Conservation (phyloP, 2,329 filamentous ascomycete genomes). For the Akanthomyces lecanii region DNA sequence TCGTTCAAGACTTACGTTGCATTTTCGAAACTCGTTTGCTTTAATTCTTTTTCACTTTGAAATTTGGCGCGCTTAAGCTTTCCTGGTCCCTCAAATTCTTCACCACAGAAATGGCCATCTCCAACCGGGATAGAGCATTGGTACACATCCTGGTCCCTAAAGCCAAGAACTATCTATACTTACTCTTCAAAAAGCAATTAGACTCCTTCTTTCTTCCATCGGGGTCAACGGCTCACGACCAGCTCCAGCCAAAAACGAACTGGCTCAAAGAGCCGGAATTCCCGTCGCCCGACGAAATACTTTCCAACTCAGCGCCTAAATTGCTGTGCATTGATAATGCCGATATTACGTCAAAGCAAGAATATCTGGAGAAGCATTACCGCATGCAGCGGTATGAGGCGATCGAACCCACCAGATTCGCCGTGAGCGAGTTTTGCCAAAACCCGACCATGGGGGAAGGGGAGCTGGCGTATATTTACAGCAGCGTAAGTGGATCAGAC, state of each 20-base stretch:
- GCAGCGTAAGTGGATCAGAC: conserved; percentile 47
- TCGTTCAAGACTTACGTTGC: too few relatives aligned
- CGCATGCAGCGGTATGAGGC: conserved; percentile 71
- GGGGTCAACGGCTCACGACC: neutral
- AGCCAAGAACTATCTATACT: neutral
- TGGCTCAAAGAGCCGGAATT: conserved; percentile 8
- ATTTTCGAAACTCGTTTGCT: too few relatives aligned
- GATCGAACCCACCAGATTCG: conserved; percentile 62
- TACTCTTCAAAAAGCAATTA: conserved; percentile 5
- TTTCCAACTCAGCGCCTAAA: neutral
- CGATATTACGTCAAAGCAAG: conserved; percentile 39
- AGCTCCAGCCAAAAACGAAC: neutral
- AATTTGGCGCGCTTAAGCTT: too few relatives aligned
- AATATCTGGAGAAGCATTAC: conserved; percentile 72
- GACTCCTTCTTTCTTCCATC: neutral
- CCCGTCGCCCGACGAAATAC: neutral
- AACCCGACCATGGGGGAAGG: conserved; percentile 56
- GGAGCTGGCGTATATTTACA: conserved; percentile 60
- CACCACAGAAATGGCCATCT: neutral
- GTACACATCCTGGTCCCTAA: neutral
- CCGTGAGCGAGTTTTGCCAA: conserved; percentile 53
- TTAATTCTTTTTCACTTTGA: too few relatives aligned
- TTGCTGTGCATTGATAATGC: neutral
- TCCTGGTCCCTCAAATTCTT: too few relatives aligned
- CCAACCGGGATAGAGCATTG: conserved; percentile 9